phyloP scores from a whole-genome alignment of 2,329 filamentous ascomycete genomes.

The Diaporthe sp. region DNA sequence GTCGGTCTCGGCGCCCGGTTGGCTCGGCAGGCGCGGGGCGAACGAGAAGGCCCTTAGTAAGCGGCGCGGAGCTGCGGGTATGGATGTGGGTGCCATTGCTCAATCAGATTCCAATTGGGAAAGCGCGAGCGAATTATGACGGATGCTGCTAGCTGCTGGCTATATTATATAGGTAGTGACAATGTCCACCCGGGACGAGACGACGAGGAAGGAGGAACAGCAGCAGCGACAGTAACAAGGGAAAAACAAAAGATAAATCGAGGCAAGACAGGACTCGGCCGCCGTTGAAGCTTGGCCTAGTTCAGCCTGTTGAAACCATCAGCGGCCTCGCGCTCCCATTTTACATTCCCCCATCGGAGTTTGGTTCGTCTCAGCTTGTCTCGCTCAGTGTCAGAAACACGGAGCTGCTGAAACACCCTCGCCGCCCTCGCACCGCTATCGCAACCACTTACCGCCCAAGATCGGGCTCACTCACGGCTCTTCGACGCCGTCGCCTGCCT shows the following conservation, averaged over 20 bases:
- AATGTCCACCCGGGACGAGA: neutral
- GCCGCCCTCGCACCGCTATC: neutral
- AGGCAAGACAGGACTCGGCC: neutral
- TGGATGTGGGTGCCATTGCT: neutral
- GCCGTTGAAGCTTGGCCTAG: neutral
- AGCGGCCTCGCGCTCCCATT: neutral
- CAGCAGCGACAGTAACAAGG: too few relatives aligned
- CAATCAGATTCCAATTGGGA: neutral
- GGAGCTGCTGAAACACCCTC: slow-evolving; percentile 26
- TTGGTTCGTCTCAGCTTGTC: slow-evolving; percentile 25
- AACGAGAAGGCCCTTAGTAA: slow-evolving; percentile 32
- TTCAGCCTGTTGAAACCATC: slow-evolving; percentile 19
- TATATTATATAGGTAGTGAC: slow-evolving; percentile 6
- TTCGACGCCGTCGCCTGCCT: slow-evolving; percentile 15
- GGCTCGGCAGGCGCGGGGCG: slow-evolving; percentile 25
- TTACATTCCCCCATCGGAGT: slow-evolving; percentile 2
- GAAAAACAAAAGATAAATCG: neutral
- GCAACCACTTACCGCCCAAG: neutral
- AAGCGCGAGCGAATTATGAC: neutral
- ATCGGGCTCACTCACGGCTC: neutral
- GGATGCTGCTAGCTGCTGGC: neutral
- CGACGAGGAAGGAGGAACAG: neutral
- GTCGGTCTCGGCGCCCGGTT: slow-evolving; percentile 2
- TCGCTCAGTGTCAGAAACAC: slow-evolving; percentile 21
- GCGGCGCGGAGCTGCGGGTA: slow-evolving; percentile 12